These are phyloP conservation scores for Candida ovalis DNA, from an alignment of 805 yeast species.

Conservation along the genomic window DNA sequence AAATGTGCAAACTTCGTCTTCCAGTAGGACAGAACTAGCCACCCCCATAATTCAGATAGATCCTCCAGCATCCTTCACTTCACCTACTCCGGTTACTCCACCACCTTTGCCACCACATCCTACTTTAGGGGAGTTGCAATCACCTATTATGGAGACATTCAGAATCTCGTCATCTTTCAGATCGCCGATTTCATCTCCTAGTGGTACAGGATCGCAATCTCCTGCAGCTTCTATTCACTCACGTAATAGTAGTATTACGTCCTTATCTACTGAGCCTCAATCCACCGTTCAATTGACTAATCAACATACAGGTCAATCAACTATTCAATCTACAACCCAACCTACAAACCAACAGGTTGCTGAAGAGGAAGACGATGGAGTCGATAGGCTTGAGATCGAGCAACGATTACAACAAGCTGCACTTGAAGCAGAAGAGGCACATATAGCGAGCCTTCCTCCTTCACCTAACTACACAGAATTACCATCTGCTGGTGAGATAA, in stretches of 20 bases:
- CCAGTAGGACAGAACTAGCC: neutral
- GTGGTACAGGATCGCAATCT: slow-evolving; percentile 1
- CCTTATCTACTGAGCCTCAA: neutral
- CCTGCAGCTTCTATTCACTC: neutral
- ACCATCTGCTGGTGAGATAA: slow-evolving; percentile 25
- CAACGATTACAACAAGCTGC: slow-evolving; percentile 1
- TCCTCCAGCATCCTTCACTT: slow-evolving; percentile 5
- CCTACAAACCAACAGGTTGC: neutral
- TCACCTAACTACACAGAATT: slow-evolving; percentile 28
- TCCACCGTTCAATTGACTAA: neutral
- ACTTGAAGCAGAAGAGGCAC: slow-evolving; percentile 18
- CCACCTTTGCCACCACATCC: slow-evolving; percentile 21
- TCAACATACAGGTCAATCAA: neutral
- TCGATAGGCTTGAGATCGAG: neutral
- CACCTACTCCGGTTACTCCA: slow-evolving; percentile 5
- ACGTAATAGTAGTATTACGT: neutral
- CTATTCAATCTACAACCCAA: neutral
- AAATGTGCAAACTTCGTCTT: slow-evolving; percentile 1
- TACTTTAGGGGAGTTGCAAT: neutral
- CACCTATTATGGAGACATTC: neutral
- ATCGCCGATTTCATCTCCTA: neutral
- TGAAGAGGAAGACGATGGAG: slow-evolving; percentile 2
- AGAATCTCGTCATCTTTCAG: neutral
- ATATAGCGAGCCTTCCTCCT: slow-evolving; percentile 25
- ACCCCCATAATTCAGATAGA: slow-evolving; percentile 11